Percentiles rank a stretch among this genome's conserved stretches.
Conservation (phyloP, 2,329 filamentous ascomycete species). For the Sarocladium kiliense region DNA sequence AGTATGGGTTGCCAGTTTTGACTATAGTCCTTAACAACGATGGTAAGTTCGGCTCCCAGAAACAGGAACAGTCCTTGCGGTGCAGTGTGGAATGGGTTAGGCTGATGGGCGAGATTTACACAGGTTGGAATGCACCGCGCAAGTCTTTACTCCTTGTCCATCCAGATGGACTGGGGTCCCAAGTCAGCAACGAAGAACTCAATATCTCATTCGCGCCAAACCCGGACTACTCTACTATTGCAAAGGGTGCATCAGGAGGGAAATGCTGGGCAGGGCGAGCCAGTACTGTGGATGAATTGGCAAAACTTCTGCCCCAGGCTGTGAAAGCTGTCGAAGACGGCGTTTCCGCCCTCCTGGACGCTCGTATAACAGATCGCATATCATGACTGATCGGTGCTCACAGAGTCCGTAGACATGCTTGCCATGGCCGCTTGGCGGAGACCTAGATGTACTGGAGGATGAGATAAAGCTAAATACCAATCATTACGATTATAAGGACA, state of each 20-base stretch:
- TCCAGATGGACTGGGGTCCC: conserved; percentile 34
- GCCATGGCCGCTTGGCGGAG: too few species aligned
- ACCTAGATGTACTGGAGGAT: too few species aligned
- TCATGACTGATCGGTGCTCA: too few species aligned
- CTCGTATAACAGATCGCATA: too few species aligned
- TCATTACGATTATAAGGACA: too few species aligned
- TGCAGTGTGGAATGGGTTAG: too few species aligned
- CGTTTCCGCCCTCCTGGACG: neutral
- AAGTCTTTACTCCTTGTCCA: conserved; percentile 38
- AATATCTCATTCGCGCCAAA: conserved; percentile 40
- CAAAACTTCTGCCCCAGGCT: neutral
- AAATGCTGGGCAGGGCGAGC: neutral
- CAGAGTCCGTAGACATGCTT: too few species aligned
- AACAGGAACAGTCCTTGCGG: too few species aligned
- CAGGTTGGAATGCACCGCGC: conserved; percentile 29
- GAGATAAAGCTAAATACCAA: too few species aligned
- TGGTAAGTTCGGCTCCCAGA: conserved; percentile 22
- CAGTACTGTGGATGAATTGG: neutral
- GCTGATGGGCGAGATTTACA: neutral
- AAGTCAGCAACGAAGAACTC: conserved; percentile 37
- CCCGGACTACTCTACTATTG: conserved; percentile 32
- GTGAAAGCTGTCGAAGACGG: neutral
- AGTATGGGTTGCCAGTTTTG: conserved; percentile 41
- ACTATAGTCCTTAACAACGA: conserved; percentile 46
- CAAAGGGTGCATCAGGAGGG: conserved; percentile 23